Percentiles rank a stretch among this genome's conserved stretches.
Evolutionary conservation across 257 asterid genomes (phyloP).

Genomic region (Nicotiana paniculata): DNA sequence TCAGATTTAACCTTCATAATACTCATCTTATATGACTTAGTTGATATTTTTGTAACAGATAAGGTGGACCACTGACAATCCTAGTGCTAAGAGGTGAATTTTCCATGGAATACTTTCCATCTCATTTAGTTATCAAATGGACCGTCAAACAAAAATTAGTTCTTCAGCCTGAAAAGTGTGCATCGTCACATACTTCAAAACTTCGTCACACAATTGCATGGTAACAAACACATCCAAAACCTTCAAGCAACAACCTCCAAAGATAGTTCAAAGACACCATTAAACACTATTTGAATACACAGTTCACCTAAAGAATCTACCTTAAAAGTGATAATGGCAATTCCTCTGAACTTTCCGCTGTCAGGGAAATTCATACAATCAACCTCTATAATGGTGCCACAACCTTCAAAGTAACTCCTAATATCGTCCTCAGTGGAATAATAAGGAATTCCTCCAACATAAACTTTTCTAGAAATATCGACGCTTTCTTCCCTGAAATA

Average conservation of each 20-base stretch:
- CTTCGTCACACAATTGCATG: not conserved
- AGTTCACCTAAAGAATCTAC: slow-evolving; percentile 29
- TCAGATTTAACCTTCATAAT: too few species aligned
- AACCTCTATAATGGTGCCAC: slow-evolving; percentile 76
- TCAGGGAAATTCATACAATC: slow-evolving; percentile 91
- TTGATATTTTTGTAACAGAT: not conserved
- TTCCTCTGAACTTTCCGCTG: slow-evolving; percentile 95
- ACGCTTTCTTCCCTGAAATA: slow-evolving; percentile 33
- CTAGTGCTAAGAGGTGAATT: not conserved
- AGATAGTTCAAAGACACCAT: not conserved
- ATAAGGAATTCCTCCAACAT: slow-evolving; percentile 96
- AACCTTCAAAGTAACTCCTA: slow-evolving; percentile 79
- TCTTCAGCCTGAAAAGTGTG: not conserved
- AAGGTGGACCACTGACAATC: not conserved
- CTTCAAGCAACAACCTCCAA: not conserved
- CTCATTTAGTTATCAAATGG: not conserved
- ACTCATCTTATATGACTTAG: too few species aligned
- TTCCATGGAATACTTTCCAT: not conserved
- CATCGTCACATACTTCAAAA: not conserved
- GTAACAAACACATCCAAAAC: not conserved
- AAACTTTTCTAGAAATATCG: slow-evolving; percentile 52
- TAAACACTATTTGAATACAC: not conserved
- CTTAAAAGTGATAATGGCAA: slow-evolving; percentile 85
- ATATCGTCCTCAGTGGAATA: slow-evolving; percentile 95
- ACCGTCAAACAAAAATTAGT: not conserved